Conservation (phyloP, 371 early-diverging fungal genomes). For the Mucor irregularis region DNA sequence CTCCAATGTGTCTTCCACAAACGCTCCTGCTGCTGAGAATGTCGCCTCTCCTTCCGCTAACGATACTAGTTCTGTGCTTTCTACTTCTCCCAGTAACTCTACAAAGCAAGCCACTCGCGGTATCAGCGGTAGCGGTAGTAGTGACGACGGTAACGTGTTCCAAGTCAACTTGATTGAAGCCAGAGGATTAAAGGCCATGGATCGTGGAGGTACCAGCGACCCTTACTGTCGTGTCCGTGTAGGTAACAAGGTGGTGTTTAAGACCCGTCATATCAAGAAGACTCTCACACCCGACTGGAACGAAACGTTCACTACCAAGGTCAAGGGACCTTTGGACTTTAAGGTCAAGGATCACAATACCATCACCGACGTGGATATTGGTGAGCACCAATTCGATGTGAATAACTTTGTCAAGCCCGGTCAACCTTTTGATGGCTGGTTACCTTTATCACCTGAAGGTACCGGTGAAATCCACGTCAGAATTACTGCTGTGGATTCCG, state of each 20-base stretch:
- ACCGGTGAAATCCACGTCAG: slow-evolving; percentile 49
- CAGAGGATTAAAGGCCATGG: slow-evolving; percentile 59
- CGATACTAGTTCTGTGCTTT: slow-evolving; percentile 7
- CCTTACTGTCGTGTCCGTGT: slow-evolving; percentile 61
- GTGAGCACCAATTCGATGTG: slow-evolving; percentile 56
- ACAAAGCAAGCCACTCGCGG: background rate
- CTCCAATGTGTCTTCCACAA: too few relatives aligned
- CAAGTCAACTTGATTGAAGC: slow-evolving; percentile 56
- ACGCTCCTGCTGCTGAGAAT: background rate
- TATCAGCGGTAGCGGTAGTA: slow-evolving; percentile 10
- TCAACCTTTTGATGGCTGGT: slow-evolving; percentile 46
- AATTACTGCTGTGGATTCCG: slow-evolving; percentile 11
- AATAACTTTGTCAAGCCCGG: slow-evolving; percentile 44
- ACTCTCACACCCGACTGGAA: slow-evolving; percentile 74
- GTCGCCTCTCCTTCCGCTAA: background rate
- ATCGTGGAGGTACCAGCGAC: slow-evolving; percentile 63
- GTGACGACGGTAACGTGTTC: slow-evolving; percentile 37
- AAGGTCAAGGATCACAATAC: slow-evolving; percentile 73
- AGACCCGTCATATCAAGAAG: slow-evolving; percentile 81
- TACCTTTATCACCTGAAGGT: slow-evolving; percentile 40
- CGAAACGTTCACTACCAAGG: slow-evolving; percentile 32
- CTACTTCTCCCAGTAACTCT: slow-evolving; percentile 19
- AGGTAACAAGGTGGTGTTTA: slow-evolving; percentile 65
- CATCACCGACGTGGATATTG: slow-evolving; percentile 68
- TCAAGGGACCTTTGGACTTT: slow-evolving; percentile 51